Percentiles rank a stretch among this genome's conserved stretches.
Evolutionary conservation across 164 flowering plant species (phyloP).

Genomic region (Pachysandra terminalis): DNA sequence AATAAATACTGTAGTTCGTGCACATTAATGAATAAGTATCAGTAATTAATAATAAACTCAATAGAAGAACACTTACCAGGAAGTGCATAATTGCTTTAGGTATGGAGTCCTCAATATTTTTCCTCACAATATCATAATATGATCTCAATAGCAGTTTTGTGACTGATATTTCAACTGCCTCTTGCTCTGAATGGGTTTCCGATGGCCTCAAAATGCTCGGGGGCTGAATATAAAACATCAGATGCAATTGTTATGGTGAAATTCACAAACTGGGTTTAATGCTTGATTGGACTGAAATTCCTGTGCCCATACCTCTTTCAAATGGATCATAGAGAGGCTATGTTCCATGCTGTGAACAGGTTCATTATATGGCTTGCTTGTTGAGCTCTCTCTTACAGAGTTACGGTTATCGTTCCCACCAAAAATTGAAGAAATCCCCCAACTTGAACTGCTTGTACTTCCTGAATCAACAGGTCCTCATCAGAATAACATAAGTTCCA

Average conservation of each 20-base stretch:
- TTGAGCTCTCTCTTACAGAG: slow-evolving; percentile 40
- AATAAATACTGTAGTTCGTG: no score
- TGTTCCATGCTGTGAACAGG: slow-evolving; percentile 54
- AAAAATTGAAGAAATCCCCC: slow-evolving; percentile 95
- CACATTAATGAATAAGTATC: not conserved
- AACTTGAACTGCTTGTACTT: slow-evolving; percentile 36
- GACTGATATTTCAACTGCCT: slow-evolving; percentile 67
- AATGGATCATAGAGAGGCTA: slow-evolving; percentile 55
- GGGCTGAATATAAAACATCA: slow-evolving; percentile 43
- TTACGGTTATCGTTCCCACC: slow-evolving; percentile 51
- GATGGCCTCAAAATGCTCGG: slow-evolving; percentile 82
- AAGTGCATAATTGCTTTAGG: slow-evolving; percentile 99
- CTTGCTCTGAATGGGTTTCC: slow-evolving; percentile 76
- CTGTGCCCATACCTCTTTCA: slow-evolving; percentile 63
- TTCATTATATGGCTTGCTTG: slow-evolving; percentile 42
- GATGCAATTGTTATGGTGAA: not conserved
- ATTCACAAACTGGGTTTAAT: not conserved
- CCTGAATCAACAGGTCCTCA: slow-evolving; percentile 32
- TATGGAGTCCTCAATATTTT: slow-evolving; percentile 80
- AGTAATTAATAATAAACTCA: not conserved
- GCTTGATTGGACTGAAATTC: not conserved
- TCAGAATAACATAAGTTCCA: not conserved
- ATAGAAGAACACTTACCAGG: slow-evolving; percentile 48
- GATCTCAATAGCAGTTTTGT: slow-evolving; percentile 84
- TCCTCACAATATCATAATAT: slow-evolving; percentile 95